Conservation (phyloP, 805 yeast species). For the Grigorovia humatica region DNA sequence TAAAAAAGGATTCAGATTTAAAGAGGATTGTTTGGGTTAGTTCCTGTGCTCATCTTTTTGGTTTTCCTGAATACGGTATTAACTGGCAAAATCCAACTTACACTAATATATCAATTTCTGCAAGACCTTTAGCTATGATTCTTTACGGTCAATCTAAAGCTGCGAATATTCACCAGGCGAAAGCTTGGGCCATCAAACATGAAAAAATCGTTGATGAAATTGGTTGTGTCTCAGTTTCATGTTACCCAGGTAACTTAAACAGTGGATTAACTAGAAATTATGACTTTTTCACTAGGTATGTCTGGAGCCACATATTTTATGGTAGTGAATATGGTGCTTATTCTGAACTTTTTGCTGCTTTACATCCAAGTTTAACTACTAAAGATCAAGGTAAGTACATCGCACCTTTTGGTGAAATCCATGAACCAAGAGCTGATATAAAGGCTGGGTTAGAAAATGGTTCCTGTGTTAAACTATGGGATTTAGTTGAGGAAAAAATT, state of each 20-base stretch:
- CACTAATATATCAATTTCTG: constrained; percentile 10
- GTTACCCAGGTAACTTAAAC: constrained; percentile 30
- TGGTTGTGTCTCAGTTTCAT: constrained; percentile 27
- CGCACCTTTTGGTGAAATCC: constrained; percentile 28
- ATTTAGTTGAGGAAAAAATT: constrained; percentile 13
- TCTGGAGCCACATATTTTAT: constrained; percentile 7
- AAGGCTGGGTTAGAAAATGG: constrained; percentile 21
- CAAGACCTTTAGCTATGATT: constrained; percentile 12
- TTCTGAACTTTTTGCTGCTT: constrained; percentile 31
- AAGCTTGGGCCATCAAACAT: constrained; percentile 27
- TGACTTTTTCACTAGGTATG: constrained; percentile 8
- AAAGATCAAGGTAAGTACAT: constrained; percentile 27
- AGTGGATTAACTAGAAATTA: constrained; percentile 27
- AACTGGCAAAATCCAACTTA: constrained; percentile 24
- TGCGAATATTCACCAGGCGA: constrained; percentile 27
- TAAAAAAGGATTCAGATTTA: constrained; percentile 22
- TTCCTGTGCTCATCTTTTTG: constrained; percentile 26
- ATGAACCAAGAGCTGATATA: constrained; percentile 23
- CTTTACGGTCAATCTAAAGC: constrained; percentile 35
- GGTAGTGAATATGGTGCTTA: constrained; percentile 29
- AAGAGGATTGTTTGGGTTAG: constrained; percentile 34
- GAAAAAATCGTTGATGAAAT: constrained; percentile 15
- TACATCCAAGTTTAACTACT: constrained; percentile 26
- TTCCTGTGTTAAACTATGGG: constrained; percentile 22
- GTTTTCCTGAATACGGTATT: constrained; percentile 26